phyloP scores from a whole-genome alignment of 768 basidiomycete species.

The Phanerodontia chrysosporium region DNA sequence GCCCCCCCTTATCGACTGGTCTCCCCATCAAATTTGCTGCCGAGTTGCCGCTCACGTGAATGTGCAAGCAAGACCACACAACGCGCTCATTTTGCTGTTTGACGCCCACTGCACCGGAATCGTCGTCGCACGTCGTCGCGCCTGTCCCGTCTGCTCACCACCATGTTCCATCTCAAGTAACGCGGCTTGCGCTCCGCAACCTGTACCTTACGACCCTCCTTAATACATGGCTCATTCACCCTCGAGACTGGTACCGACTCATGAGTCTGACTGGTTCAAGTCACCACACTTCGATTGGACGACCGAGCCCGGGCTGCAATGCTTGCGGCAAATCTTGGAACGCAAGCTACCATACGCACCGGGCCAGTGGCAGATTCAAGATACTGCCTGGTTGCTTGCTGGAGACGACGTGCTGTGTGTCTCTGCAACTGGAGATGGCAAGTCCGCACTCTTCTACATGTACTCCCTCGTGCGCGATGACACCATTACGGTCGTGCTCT shows the following conservation, averaged over 20 bases:
- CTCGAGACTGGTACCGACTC: not conserved
- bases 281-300: not conserved
- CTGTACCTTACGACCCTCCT: not conserved
- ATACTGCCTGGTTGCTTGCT: not conserved
- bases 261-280: not conserved
- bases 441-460: slow-evolving; percentile 3
- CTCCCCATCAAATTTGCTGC: not conserved
- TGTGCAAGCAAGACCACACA: not conserved
- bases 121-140: not conserved
- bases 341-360: not conserved
- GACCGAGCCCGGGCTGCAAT: not conserved
- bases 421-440: slow-evolving; percentile 7
- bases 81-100: no score
- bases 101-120: not conserved
- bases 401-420: slow-evolving; percentile 4
- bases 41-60: not conserved
- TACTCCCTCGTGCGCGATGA: not conserved
- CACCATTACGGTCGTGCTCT: slow-evolving; percentile 1
- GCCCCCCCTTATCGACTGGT: not conserved
- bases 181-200: not conserved
- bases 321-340: not conserved
- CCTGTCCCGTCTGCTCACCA: not conserved
- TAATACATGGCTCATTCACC: not conserved
- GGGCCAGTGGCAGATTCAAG: not conserved
- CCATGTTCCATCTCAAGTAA: not conserved